Percentiles rank a stretch among this genome's conserved stretches.
These are phyloP conservation scores for Colletotrichum somersetense DNA, from an alignment of 2,329 filamentous ascomycete genomes.

Conservation along the genomic window DNA sequence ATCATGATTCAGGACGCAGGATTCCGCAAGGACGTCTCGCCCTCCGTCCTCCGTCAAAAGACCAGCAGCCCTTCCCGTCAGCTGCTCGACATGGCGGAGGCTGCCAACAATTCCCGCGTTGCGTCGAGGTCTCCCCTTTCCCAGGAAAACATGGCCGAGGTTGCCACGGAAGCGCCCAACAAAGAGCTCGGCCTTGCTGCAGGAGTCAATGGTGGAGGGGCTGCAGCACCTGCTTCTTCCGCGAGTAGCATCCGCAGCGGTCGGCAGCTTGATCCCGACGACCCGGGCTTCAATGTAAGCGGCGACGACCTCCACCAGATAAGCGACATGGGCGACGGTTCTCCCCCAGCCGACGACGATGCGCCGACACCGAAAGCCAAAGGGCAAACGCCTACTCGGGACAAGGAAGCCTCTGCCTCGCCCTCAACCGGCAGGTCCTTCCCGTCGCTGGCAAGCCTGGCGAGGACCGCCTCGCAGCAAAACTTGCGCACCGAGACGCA, in stretches of 20 bases:
- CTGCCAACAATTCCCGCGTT: background rate
- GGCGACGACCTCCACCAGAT: constrained; percentile 45
- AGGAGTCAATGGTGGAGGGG: constrained; percentile 38
- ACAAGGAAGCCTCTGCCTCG: constrained; percentile 22
- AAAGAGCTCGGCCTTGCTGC: background rate
- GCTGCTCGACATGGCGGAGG: constrained; percentile 45
- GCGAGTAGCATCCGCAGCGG: constrained; percentile 60
- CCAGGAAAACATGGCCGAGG: constrained; percentile 29
- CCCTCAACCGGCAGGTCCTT: constrained; percentile 48
- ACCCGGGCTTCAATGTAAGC: constrained; percentile 52
- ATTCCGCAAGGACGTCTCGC: constrained; percentile 59
- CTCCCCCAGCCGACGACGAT: constrained; percentile 11
- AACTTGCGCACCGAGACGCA: constrained; percentile 47
- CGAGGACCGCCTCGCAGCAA: constrained; percentile 58
- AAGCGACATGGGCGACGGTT: constrained; percentile 17
- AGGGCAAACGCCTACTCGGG: constrained; percentile 15
- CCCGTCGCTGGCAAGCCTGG: constrained; percentile 51
- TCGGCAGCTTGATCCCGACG: constrained; percentile 61
- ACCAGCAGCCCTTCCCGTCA: constrained; percentile 51
- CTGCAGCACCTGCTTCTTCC: constrained; percentile 54
- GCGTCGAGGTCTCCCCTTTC: constrained; percentile 34
- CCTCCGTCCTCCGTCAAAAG: constrained; percentile 48
- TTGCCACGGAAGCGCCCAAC: background rate
- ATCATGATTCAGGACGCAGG: constrained; percentile 62
- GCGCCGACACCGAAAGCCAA: constrained; percentile 24